Conservation (phyloP, 2,329 filamentous ascomycete species). For the Colletotrichum filicis region DNA sequence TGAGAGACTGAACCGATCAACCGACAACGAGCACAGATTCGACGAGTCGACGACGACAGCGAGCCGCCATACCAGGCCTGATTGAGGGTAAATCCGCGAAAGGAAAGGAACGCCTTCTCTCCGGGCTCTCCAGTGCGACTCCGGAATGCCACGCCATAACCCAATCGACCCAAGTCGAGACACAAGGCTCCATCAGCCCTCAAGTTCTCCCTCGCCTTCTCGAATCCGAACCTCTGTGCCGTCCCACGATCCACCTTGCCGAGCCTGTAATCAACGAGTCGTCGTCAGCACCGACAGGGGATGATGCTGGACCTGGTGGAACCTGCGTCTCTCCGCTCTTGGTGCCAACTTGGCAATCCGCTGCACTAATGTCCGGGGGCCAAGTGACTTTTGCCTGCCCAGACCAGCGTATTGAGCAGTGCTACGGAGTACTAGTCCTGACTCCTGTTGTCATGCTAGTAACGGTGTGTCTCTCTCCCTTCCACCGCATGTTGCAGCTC, state of each 20-base stretch:
- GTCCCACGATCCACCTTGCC: slow-evolving; percentile 30
- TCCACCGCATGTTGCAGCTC: slow-evolving; percentile 10
- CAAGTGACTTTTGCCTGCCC: not conserved
- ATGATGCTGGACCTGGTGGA: slow-evolving; percentile 10
- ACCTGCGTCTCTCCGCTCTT: slow-evolving; percentile 29
- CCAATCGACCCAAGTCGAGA: slow-evolving; percentile 8
- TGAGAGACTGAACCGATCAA: not conserved
- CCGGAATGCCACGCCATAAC: not conserved
- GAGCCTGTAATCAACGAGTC: slow-evolving; percentile 34
- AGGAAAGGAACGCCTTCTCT: not conserved
- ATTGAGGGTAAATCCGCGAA: not conserved
- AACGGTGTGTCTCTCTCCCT: slow-evolving; percentile 12
- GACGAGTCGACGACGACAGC: not conserved
- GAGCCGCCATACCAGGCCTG: not conserved
- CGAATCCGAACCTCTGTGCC: slow-evolving; percentile 20
- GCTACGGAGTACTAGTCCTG: not conserved
- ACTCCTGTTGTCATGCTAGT: not conserved
- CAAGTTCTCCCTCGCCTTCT: slow-evolving; percentile 10
- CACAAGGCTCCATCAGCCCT: not conserved
- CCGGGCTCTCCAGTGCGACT: not conserved
- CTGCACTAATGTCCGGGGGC: slow-evolving; percentile 2
- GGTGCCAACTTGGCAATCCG: slow-evolving; percentile 32
- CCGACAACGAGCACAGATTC: not conserved
- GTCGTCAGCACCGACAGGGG: slow-evolving; percentile 33
- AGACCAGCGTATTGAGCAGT: not conserved